A percentile compares a stretch with the other conserved stretches of the same genome.
Evolutionary conservation across 2,329 filamentous ascomycete genomes (phyloP).

Genomic region (Colletotrichum camelliae): DNA sequence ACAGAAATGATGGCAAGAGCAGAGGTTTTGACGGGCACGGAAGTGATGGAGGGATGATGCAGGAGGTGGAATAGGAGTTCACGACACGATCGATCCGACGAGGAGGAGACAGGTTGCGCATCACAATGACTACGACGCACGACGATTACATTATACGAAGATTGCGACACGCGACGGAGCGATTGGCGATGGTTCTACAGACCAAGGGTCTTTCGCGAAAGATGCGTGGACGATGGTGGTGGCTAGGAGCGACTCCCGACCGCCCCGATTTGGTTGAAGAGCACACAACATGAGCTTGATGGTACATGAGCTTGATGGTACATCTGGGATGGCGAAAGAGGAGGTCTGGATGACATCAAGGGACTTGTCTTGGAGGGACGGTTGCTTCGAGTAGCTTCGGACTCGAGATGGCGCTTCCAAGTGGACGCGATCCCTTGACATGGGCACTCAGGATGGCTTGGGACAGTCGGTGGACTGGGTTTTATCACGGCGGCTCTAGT

Average conservation of each 20-base stretch:
- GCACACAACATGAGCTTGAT: not conserved
- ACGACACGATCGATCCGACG: not conserved
- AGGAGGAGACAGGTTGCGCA: not conserved
- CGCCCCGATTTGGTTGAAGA: not conserved
- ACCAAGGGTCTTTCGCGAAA: fast-evolving
- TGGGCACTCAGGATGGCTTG: no score
- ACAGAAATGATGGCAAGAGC: not conserved
- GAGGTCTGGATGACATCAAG: no score
- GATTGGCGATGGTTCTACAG: not conserved
- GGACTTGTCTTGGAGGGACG: no score
- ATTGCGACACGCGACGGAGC: not conserved
- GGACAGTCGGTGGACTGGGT: not conserved
- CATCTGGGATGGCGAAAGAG: no score
- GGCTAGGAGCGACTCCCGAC: not conserved
- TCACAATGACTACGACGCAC: not conserved
- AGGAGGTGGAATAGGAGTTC: not conserved
- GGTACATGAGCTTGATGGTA: no score
- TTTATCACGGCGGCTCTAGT: no score
- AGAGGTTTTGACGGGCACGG: not conserved
- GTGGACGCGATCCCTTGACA: not conserved
- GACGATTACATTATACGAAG: no score
- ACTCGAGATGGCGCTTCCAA: no score
- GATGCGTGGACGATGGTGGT: not conserved
- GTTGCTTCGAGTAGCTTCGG: no score
- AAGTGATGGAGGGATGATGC: not conserved